phyloP scores from a whole-genome alignment of 1,284 basidiomycete species.

The Trichosporon sp. region DNA sequence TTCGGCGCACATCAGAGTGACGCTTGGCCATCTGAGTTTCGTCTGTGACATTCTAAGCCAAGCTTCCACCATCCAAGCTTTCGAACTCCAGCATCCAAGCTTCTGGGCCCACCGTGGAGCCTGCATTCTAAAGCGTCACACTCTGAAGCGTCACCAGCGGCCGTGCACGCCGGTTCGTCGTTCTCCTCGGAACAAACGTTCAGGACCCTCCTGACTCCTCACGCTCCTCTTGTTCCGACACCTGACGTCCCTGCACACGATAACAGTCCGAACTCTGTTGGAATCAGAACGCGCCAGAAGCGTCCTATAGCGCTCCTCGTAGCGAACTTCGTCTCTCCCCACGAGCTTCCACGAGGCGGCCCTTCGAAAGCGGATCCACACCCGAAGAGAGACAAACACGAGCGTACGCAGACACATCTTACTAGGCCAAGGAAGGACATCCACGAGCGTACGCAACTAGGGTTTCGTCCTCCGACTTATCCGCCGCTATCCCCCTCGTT shows the following conservation, averaged over 20 bases:
- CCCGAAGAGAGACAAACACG: no score
- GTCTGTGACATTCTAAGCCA: no score
- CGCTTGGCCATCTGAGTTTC: no score
- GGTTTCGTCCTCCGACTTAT: not conserved
- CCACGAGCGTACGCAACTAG: not conserved
- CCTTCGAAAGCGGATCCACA: not conserved
- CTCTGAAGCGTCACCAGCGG: not conserved
- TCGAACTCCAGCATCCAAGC: not conserved
- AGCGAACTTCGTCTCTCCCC: no score
- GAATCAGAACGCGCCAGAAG: not conserved
- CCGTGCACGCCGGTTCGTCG: not conserved
- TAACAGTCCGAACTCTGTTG: not conserved
- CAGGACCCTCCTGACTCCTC: no score
- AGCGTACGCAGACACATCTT: not conserved
- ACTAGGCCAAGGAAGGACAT: no score
- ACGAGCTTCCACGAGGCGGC: not conserved
- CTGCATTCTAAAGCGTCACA: not conserved
- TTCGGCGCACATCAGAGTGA: no score
- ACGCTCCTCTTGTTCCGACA: not conserved
- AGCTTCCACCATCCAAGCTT: no score
- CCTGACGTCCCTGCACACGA: not conserved
- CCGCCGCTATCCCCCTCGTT: not conserved
- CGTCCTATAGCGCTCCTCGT: no score
- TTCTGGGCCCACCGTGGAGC: not conserved
- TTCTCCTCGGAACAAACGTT: not conserved